A percentile compares a stretch with the other conserved stretches of the same genome.
Conservation (phyloP, 2,329 filamentous ascomycete species). For the Calonectria fujianensis region DNA sequence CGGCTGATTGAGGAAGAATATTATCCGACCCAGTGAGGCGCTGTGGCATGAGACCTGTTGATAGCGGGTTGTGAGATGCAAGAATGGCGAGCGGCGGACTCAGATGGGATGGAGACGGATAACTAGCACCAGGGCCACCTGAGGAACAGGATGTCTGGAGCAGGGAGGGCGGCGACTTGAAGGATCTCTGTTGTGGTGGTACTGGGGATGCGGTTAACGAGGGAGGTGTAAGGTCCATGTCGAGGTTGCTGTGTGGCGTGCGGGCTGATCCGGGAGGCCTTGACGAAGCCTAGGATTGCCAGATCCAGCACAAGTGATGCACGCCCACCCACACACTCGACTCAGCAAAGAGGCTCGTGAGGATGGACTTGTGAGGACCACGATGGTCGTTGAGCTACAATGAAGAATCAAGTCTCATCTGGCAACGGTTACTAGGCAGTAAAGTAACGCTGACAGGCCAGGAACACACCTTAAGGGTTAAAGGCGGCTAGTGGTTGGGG, state of each 20-base stretch:
- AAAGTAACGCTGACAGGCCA: slow-evolving; percentile 37
- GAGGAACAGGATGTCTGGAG: slow-evolving; percentile 55
- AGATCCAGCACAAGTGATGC: slow-evolving; percentile 46
- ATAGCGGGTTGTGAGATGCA: slow-evolving; percentile 63
- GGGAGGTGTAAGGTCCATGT: slow-evolving; percentile 71
- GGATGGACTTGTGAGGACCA: slow-evolving; percentile 29
- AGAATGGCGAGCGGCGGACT: slow-evolving; percentile 66
- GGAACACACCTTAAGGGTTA: slow-evolving; percentile 42
- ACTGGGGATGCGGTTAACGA: slow-evolving; percentile 67
- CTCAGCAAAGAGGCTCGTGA: slow-evolving; percentile 40
- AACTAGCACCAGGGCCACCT: slow-evolving; percentile 64
- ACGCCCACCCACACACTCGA: slow-evolving; percentile 30
- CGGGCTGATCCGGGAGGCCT: slow-evolving; percentile 52
- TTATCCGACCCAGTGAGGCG: slow-evolving; percentile 53
- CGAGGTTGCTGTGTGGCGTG: slow-evolving; percentile 54
- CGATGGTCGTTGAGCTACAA: slow-evolving; percentile 44
- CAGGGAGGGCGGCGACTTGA: slow-evolving; percentile 55
- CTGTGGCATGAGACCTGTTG: slow-evolving; percentile 62
- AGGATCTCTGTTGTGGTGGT: slow-evolving; percentile 53
- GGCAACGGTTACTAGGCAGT: slow-evolving; percentile 28
- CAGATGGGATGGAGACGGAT: slow-evolving; percentile 67
- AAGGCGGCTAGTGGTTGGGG: slow-evolving; percentile 37
- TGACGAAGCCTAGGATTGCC: slow-evolving; percentile 52
- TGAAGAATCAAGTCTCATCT: slow-evolving; percentile 51
- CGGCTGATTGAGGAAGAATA: slow-evolving; percentile 54